Conservation (phyloP, 441 rosid genomes). For the Erodium texanum region DNA sequence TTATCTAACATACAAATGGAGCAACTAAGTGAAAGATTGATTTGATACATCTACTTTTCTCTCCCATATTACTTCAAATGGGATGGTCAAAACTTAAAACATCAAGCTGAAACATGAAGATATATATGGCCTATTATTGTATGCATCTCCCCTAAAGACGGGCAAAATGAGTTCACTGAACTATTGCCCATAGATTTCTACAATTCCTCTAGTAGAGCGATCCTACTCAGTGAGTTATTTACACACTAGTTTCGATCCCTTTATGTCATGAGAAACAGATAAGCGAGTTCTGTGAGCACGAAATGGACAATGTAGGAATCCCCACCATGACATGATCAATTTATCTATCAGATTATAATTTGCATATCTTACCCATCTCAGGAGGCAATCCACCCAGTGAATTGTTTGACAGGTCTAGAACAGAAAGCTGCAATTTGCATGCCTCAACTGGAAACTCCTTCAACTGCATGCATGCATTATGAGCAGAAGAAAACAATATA, state of each 20-base stretch:
- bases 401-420: constrained; percentile 90
- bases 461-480: constrained; percentile 42
- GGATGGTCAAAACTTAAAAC: background rate
- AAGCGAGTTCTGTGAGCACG: background rate
- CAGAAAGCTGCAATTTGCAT: constrained; percentile 59
- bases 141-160: background rate
- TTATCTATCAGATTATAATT: constrained; percentile 12
- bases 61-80: background rate
- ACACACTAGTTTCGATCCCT: background rate
- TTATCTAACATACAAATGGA: no score
- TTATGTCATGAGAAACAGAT: background rate
- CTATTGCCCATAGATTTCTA: background rate
- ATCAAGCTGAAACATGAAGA: background rate
- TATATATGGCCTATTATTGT: background rate
- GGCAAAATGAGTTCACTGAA: background rate
- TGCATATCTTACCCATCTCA: constrained; percentile 64
- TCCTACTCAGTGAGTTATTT: background rate
- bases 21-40: background rate
- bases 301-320: constrained; percentile 10
- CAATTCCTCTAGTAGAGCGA: background rate
- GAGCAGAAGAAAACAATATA: constrained; percentile 15
- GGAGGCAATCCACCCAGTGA: constrained; percentile 79
- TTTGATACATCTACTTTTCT: background rate
- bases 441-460: constrained; percentile 75
- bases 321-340: constrained; percentile 1